Base-by-base conservation (phyloP, 257 asterid species). In the Solanum habrochaites region DNA sequence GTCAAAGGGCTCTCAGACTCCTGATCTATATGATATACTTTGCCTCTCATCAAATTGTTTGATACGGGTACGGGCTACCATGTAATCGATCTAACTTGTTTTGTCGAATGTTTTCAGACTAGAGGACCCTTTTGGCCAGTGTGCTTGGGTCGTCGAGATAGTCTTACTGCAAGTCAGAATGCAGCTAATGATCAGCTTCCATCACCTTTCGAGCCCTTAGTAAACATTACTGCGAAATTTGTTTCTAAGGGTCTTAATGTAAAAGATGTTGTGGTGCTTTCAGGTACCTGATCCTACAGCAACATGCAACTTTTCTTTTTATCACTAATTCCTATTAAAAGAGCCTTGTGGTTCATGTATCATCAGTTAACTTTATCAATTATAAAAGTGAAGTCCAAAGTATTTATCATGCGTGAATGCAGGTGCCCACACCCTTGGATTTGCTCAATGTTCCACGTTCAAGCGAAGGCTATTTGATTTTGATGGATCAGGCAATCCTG, bases 371-470 rank as follows among this genome's bases (percentile, higher is more conserved):
- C 69, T 23, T 62, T 23, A n/a, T 62, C 31, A 11, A 62, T 23
- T 60, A 60, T 60, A 60, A 60, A 13, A 60, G 29, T 23, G 2
- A 10, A 60, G 15, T 60, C 69, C 6, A 58, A 58, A 58, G 11
- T 58, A 21, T 58, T 8, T 58, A 27, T 21, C 69, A 81, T 83
- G 60, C 45, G 29, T 86, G 16, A 37, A 77, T 87, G 87, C 90
- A 92, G 98, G 98, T 56, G 98, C 92, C 10, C 98, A 94, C 92
- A 92, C 98, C 8, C 77, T 95, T 70, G 98, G 98, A 35, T 94
- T 93, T 87, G 98, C 98, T 83, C 98, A 93, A 52, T 94, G 98
- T 87, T 87, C 52, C 70, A 93, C 97, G 31, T 95, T 95, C 86
- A 94, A 93, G 72, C 90, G 40, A 39, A 88, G 98, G 88, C 94